Evolutionary conservation across 2,329 filamentous ascomycete species (phyloP), one percentile per base, ranked within the genome.

Genomic region (Fusarium pseudograminearum): DNA sequence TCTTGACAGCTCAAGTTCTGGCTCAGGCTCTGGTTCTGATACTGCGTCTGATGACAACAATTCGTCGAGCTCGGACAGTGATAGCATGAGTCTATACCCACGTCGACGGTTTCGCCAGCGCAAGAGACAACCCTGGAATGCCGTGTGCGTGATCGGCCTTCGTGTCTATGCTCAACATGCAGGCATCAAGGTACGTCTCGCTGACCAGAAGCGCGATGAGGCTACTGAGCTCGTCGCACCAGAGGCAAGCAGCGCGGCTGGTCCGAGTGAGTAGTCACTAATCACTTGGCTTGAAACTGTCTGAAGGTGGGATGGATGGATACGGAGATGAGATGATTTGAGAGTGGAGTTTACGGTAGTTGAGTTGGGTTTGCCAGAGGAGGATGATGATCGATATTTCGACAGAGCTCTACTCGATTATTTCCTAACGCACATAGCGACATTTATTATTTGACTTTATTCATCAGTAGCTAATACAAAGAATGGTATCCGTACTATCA

Each of bases 121-220:
- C 24, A 70, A 76, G 41, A 72, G 75, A 9, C 63, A 74, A 12
- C 78, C 78, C 2, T 82, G 80, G 81, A 82, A 82, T 41, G 78
- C 81, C n/a, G 79, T 82, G 26, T 81, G 79, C 52, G 80, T 82
- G 12, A 69, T 81, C 40, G 80, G 80, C 11, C 72, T 82, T 15
- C 71, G 79, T 10, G 80, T 82, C 12, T 82, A 82, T 57, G 75
- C 81, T 11, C 74, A 74, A 53, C 80, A 81, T 30, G 59, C 76
- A 2, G 73, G 74, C 8, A 74, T 81, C 34, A 76, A 76, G 31
- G 77, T 82, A 30, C 71, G 71, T 9, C 70, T 82, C 10, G 78
- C 77, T 11, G 76, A 79, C 60, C 75, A 76, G 28, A 76, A 76
- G 44, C 72, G 65, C 40, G 72, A 63, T 1, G 76, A 80, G 41